Evolutionary conservation across 2,329 filamentous ascomycete genomes (phyloP), one percentile per base, ranked within the genome.

Genomic region (Mariannaea elegans): DNA sequence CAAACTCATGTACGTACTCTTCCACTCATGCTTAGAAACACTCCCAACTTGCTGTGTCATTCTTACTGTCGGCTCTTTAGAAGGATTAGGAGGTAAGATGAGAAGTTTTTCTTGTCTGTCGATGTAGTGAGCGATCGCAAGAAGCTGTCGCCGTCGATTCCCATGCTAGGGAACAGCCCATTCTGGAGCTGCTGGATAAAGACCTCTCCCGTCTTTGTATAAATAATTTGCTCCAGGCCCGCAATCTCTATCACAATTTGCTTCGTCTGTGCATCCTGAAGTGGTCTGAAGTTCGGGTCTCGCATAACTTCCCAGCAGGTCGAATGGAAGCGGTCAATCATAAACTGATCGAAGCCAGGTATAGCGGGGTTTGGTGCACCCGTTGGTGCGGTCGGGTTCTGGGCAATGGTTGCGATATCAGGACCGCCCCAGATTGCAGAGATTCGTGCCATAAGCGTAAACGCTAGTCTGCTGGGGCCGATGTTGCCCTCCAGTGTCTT

Each of bases 191-290:
- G 85, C 61, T 86, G 84, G 21, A 94, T 84, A 74, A 97, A 98
- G 56, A 87, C 84, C 50, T 91, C 86, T 23, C 95, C 95, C 12
- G 92, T 94, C 80, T 98, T 98, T 67, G 87, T 84, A 73, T 97
- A 94, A 63, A 99, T 95, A 32, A 87, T 90, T 77, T 95, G 93
- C 77, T 99, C 93, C 59, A 99, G 79, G 3, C 84, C 86, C 3
- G 93, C 93, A 63, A 97, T 93, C 79, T 99, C 95, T 55, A 88
- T 89, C 36, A 99, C 84, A 1, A 97, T 91, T 75, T 94, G 90
- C 74, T 91, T 91, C 31, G 91, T 91, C 78, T 97, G 93, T 2
- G 94, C 93, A 74, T 99, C 95, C 54, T 80, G 78, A 64, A 89
- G 88, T 1, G 92, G 87, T 65, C 90, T 90, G 82, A 98, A 97